Base-by-base conservation (phyloP, 352 stramenopile species). In the Globisporangium nagaii region DNA sequence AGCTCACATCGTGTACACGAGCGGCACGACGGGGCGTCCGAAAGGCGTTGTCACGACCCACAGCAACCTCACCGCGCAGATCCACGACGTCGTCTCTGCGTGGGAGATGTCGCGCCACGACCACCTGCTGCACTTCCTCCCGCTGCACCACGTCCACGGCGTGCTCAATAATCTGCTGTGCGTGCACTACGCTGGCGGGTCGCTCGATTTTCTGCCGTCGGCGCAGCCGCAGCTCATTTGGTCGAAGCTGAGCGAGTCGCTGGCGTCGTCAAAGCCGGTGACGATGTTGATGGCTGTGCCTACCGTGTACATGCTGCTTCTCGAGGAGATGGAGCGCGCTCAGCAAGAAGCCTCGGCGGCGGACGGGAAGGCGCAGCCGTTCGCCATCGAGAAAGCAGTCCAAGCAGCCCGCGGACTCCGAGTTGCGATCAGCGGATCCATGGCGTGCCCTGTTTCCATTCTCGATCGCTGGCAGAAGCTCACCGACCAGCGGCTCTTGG, bases 201-300 rank as follows among this genome's bases (percentile, higher is more conserved):
- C 77, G 51, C 71, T 96, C 43, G 81, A 96, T 67, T 95, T 95
- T 56, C 57, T 93, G 19, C 24, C 58, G 25, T 79, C 63, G 9
- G 84, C 84, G 46, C 70, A 86, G 53, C 49, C 83, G 20, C 60
- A 60, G 1, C 20, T 73, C 2, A 76, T 97, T 15, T 96, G 85
- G 86, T 72, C 53, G 17, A 73, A 77, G 35, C 53, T 87, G 25
- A 51, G 45, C 0, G 24, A 63, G 22, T 52, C 56, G 42, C 48
- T 31, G 4, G 51, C 51, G 25, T 64, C 58, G 9, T 64, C 51
- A 15, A 63, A 67, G 19, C 62, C 61, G 0, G 68, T 83, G 19
- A 82, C 77, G 5, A 73, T 97, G 65, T 73, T 97, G 46, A 96
- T 97, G 89, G 90, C 85, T 7, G 90, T 97, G 9, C 90, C 90